Percentiles rank a stretch among this genome's conserved stretches.
These are phyloP conservation scores for Plectosphaerella plurivora DNA, from an alignment of 2,329 filamentous ascomycete genomes.

Conservation along the genomic window DNA sequence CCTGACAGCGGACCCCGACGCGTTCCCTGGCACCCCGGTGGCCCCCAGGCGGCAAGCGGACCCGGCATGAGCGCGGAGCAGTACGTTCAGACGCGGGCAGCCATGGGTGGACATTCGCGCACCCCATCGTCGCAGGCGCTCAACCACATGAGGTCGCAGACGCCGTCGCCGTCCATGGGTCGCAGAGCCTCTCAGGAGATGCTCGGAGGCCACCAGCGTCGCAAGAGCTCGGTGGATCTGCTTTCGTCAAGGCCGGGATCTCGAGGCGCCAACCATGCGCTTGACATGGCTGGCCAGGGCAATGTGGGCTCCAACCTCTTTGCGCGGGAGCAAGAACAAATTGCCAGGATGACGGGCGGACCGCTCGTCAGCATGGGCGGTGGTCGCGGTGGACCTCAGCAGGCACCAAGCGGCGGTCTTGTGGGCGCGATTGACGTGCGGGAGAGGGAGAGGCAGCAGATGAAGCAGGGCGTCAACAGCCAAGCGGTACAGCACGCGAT, in stretches of 20 bases:
- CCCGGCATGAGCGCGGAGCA: constrained; percentile 71
- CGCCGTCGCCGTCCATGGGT: constrained; percentile 37
- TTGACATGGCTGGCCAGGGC: constrained; percentile 41
- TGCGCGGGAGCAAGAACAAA: constrained; percentile 81
- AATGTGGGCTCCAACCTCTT: constrained; percentile 58
- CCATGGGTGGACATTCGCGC: constrained; percentile 56
- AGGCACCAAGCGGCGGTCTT: constrained; percentile 55
- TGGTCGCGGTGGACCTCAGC: constrained; percentile 29
- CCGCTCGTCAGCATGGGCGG: constrained; percentile 64
- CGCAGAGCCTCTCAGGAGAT: constrained; percentile 36
- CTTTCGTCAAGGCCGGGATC: constrained; percentile 48
- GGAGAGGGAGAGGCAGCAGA: constrained; percentile 70
- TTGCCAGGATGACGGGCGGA: constrained; percentile 76
- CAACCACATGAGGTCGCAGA: constrained; percentile 29
- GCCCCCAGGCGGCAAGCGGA: constrained; percentile 42
- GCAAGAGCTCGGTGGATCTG: constrained; percentile 42
- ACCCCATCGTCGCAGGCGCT: constrained; percentile 43
- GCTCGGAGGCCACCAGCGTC: constrained; percentile 32
- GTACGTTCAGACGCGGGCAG: constrained; percentile 74
- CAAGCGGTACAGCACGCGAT: constrained; percentile 72
- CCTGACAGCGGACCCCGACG: constrained; percentile 53
- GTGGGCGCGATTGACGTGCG: constrained; percentile 76
- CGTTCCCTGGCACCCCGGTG: constrained; percentile 78
- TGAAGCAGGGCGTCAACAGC: constrained; percentile 64
- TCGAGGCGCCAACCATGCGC: constrained; percentile 48